Evolutionary conservation across 331 rosid species (phyloP), one percentile per base, ranked within the genome.

Genomic region (Rosa hybrid): DNA sequence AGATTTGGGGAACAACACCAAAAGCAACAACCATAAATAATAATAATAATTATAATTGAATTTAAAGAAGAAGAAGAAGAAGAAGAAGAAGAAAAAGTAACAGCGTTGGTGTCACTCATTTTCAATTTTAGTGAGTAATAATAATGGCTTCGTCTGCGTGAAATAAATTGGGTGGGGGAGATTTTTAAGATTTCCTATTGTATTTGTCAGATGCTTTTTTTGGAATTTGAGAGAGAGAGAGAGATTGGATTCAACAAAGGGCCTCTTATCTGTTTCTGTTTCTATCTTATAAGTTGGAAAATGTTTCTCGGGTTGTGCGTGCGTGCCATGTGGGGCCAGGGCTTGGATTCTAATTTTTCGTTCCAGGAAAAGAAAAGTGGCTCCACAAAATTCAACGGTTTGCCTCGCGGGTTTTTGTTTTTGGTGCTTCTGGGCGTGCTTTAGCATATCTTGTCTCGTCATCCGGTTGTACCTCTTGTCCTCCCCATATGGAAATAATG

Each of bases 1-100:
- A 86, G 86, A 84, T 84, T 84, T 87, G 76, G 86, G 87, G 89
- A 89, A 86, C 74, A 81, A 76, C 86, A 80, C 86, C 16, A 12
- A 76, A 53, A 50, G 20, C 7, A 46, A 46, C 70, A 79, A 84
- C 34, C 83, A 75, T 34, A 77, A 38, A 5, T 1, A 34, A 54
- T 1, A 34, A 54, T 1, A 16, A 14, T 14, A 16, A 34, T 16
- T 30, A 64, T 16, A 12, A 14, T 13, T 0, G 46, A 6, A 67
- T 6, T 67, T 16, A 38, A 67, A 67, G 71, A 38, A 30, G 69
- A 25, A 27, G 20, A 64, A 30, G 16, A n/a, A n/a, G n/a, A 59
- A 59, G 6, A 59, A 59, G 14, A 21, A 21, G 14, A 2, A 56
- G 10, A 8, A 23, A 3, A 4, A 27, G 68, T 4, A 34, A 34